A percentile compares a stretch with the other conserved stretches of the same genome.
Conservation (phyloP, 2,329 filamentous ascomycete genomes). For the Alternaria brassicicola region DNA sequence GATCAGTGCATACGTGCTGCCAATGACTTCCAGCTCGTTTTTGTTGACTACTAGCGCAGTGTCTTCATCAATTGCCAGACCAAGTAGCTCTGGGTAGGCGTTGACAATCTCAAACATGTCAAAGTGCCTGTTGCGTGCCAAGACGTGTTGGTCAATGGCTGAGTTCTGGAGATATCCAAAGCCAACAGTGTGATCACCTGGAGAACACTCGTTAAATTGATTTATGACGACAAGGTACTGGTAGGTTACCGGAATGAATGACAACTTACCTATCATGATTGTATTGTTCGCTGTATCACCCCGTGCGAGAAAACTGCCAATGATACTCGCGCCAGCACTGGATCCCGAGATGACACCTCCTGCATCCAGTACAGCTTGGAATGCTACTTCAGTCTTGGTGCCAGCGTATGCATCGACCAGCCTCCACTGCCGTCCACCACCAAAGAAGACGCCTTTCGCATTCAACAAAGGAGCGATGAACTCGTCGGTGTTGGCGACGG, state of each 20-base stretch:
- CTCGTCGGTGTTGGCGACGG: constrained; percentile 28
- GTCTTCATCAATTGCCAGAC: constrained; percentile 35
- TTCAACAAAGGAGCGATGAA: constrained; percentile 27
- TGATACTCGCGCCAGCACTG: constrained; percentile 32
- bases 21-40: constrained; percentile 32
- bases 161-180: constrained; percentile 37
- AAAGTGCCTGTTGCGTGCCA: constrained; percentile 35
- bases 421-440: constrained; percentile 33
- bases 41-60: constrained; percentile 31
- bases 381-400: constrained; percentile 30
- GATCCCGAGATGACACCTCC: constrained; percentile 33
- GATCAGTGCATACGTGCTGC: constrained; percentile 33
- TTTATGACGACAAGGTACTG: background rate
- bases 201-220: background rate
- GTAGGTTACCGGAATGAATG: background rate
- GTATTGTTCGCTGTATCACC: constrained; percentile 33
- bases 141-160: constrained; percentile 35
- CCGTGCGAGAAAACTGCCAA: constrained; percentile 29
- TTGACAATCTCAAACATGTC: constrained; percentile 33
- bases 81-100: constrained; percentile 27
- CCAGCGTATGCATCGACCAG: constrained; percentile 35
- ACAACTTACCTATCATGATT: constrained; percentile 28
- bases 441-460: constrained; percentile 34
- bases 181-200: constrained; percentile 18
- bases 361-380: constrained; percentile 26